phyloP scores from a whole-genome alignment of 1,139 yeast genomes.

The Hemisphaericaspora subhashii region DNA sequence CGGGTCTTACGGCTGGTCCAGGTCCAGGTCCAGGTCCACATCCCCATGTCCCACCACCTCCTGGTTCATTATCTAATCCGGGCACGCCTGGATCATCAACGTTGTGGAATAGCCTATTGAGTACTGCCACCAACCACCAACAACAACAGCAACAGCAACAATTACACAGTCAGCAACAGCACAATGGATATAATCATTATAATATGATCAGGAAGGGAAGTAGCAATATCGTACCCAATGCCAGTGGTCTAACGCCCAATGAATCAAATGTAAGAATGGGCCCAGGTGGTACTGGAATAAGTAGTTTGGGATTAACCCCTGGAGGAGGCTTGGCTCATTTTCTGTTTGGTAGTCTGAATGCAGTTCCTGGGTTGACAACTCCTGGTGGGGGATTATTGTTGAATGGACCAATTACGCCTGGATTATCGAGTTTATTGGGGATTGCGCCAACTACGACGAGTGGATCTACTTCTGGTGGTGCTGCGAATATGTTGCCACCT shows the following conservation, averaged over 20 bases:
- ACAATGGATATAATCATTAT: constrained; percentile 11
- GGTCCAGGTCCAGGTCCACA: too few species aligned
- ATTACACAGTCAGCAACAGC: constrained; percentile 13
- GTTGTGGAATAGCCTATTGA: constrained; percentile 48
- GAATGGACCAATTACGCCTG: constrained; percentile 50
- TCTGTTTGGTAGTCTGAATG: constrained; percentile 30
- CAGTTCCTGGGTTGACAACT: constrained; percentile 42
- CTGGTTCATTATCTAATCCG: constrained; percentile 30
- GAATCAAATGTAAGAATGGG: constrained; percentile 69
- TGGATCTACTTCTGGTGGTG: constrained; percentile 2
- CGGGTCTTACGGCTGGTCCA: too few species aligned
- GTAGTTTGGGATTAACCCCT: constrained; percentile 59
- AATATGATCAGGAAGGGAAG: constrained; percentile 12
- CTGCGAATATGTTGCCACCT: constrained; percentile 10
- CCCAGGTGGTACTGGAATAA: constrained; percentile 49
- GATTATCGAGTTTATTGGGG: constrained; percentile 43
- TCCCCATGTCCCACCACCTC: constrained; percentile 7
- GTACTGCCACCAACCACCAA: constrained; percentile 32
- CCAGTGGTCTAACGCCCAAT: constrained; percentile 65
- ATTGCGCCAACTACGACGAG: constrained; percentile 14
- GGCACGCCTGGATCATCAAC: constrained; percentile 51
- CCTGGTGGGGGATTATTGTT: constrained; percentile 36
- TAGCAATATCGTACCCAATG: constrained; percentile 31
- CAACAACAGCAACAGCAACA: constrained; percentile 9
- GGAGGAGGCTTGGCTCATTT: constrained; percentile 31